Conservation (phyloP, 1,139 yeast genomes). For the Kurtzmaniella quercitrusa region DNA sequence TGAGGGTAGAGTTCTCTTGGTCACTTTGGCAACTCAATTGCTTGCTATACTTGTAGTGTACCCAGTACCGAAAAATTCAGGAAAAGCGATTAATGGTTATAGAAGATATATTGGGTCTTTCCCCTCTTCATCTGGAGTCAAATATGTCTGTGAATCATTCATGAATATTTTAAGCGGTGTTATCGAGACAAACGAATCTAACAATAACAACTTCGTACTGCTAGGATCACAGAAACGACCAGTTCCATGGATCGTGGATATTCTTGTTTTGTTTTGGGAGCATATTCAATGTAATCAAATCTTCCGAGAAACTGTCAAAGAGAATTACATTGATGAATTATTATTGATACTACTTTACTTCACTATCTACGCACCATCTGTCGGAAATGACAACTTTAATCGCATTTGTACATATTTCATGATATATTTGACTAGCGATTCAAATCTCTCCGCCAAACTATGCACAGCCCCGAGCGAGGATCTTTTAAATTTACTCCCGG, state of each 20-base stretch:
- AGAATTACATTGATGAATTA: conserved; percentile 50
- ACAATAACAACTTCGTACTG: background rate
- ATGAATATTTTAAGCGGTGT: conserved; percentile 47
- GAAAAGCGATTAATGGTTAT: conserved; percentile 34
- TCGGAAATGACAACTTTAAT: conserved; percentile 39
- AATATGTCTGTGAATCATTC: conserved; percentile 43
- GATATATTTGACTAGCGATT: conserved; percentile 56
- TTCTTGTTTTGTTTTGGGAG: conserved; percentile 69
- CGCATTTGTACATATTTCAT: conserved; percentile 59
- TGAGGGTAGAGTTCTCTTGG: conserved; percentile 50
- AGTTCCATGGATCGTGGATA: conserved; percentile 52
- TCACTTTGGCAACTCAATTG: conserved; percentile 58
- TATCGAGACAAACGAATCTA: conserved; percentile 13
- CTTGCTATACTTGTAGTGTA: conserved; percentile 60
- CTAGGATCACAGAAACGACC: conserved; percentile 2
- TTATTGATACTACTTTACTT: conserved; percentile 54
- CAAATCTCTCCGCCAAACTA: conserved; percentile 31
- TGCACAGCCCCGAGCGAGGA: conserved; percentile 37
- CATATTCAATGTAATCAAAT: conserved; percentile 64
- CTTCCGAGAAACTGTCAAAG: conserved; percentile 47
- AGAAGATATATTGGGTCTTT: conserved; percentile 51
- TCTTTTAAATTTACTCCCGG: conserved; percentile 44
- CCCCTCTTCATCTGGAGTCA: conserved; percentile 51
- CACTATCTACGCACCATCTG: conserved; percentile 31
- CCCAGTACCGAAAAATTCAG: conserved; percentile 47